Base-by-base conservation (phyloP, 2,329 filamentous ascomycete genomes). In the Lachnellula hyalina region DNA sequence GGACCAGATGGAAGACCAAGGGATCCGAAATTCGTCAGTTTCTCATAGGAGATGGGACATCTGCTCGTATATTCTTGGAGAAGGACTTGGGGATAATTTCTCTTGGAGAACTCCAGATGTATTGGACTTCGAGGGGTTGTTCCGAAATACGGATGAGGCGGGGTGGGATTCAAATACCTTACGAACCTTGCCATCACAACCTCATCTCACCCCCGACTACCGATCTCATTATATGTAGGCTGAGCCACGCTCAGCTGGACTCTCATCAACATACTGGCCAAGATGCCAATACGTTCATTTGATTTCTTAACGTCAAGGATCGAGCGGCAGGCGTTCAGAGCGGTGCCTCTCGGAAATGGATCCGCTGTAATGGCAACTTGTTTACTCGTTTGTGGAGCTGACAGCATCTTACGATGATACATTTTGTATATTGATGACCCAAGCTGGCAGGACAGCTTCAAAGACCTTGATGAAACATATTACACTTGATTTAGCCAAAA, bases 1-100 rank as follows among this genome's bases (percentile, higher is more conserved):
- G 90, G 86, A 1, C 80, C 88, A 5, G 94, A 99, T 72, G 94
- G 94, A 4, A 75, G 86, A 64, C 94, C 94, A 59, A 81, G 85
- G 69, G 93, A 97, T 75, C 91, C 92, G 59, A 96, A 96, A 76
- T 96, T 96, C 69, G 91, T 97, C 56, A 95, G 89, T 69, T 97
- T 97, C 73, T 67, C 65, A 45, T 68, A 60, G 55, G 44, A 17
- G 23, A 32, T 32, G 5, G 44, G 17, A 14, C 19, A 44, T 23
- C 17, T 44, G 8, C 17, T 11, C 7, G 41, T 19, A 23, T 1
- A 44, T 11, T 25, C 19, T 40, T 40, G 36, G 36, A n/a, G 41
- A 9, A n/a, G 15, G 19, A 23, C n/a, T 23, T 44, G 12, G 8
- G 8, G 11, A 44, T 12, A 2, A 15, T 15, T 19, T 21, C 17